Evolutionary conservation across 202 grass and related monocot species (phyloP), one percentile per base, ranked within the genome.

Genomic region (Digitaria exilis): DNA sequence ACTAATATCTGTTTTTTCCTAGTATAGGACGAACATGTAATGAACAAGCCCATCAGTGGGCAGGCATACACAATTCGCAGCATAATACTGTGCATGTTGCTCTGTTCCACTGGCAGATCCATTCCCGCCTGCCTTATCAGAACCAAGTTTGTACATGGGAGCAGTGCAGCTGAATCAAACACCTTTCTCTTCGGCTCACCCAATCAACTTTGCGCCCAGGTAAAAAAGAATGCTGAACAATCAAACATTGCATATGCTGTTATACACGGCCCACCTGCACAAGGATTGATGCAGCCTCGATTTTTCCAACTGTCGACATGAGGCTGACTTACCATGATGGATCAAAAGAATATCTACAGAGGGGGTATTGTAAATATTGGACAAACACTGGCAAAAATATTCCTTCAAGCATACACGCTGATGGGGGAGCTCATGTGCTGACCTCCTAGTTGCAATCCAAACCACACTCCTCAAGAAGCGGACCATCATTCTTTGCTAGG

Each of bases 391-490:
- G 75, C 52, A 85, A 83, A 88, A 72, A 71, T 76, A 79, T 28
- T 84, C 69, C 71, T 85, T 78, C 9, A 9, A 58, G 71, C 48
- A 68, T 49, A 37, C n/a, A n/a, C 22, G 45, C 49, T 21, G 55
- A 8, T 35, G 5, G 61, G 22, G 68, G 66, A 62, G 54, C 79
- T 69, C 34, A 28, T 67, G 31, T 45, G 52, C 60, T 82, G 83
- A 39, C 67, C 65, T 56, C 73, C 83, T 94, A 97, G 84, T 86
- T 89, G 86, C 94, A 97, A 51, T 97, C 94, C 89, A 97, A 76
- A 55, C 94, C 94, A 28, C 94, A 97, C 85, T 97, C 89, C 76
- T 97, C 94, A n/a, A 97, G 78, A 67, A 91, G 45, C 10, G 94
- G 94, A 32, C 94, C 94, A 37, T 97, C 79, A 2, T 71, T 82